Conservation (phyloP, 2,329 filamentous ascomycete genomes). For the Dactylella cylindrospora region DNA sequence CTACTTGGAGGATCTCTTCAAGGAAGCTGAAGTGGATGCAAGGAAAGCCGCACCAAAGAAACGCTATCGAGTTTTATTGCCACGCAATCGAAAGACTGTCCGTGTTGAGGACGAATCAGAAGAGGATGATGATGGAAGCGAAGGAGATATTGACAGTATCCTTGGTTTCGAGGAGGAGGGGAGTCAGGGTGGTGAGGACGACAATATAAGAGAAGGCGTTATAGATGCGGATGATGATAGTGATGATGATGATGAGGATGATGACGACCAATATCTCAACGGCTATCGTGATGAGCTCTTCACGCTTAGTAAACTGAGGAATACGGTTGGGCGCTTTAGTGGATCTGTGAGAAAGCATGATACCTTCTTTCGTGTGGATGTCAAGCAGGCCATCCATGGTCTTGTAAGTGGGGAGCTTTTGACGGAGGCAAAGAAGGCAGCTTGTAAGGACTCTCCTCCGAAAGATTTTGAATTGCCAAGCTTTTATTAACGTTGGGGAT, state of each 20-base stretch:
- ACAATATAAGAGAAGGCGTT: not conserved
- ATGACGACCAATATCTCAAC: conserved; percentile 10
- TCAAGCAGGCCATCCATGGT: conserved; percentile 39
- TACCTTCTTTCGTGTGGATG: conserved; percentile 1
- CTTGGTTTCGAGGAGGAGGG: too few relatives aligned
- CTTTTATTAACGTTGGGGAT: too few relatives aligned
- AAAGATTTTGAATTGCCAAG: too few relatives aligned
- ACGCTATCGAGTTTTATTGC: not conserved
- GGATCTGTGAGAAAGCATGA: conserved; percentile 20
- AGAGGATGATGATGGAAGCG: too few relatives aligned
- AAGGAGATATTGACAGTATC: too few relatives aligned
- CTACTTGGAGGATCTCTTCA: conserved; percentile 26
- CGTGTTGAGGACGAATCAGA: too few relatives aligned
- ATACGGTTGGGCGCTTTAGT: conserved; percentile 32
- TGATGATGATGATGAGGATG: not conserved
- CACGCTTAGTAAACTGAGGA: conserved; percentile 21
- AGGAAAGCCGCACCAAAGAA: conserved; percentile 11
- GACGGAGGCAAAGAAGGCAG: conserved; percentile 39
- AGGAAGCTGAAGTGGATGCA: conserved; percentile 11
- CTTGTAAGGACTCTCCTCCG: conserved; percentile 18
- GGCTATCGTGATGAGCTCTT: not conserved
- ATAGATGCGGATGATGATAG: not conserved
- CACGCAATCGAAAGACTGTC: too few relatives aligned
- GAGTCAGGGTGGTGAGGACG: conserved; percentile 2
- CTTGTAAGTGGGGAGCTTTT: conserved; percentile 37